These are phyloP conservation scores for Leccinum variicolor DNA, from an alignment of 768 basidiomycete genomes.

Conservation along the genomic window DNA sequence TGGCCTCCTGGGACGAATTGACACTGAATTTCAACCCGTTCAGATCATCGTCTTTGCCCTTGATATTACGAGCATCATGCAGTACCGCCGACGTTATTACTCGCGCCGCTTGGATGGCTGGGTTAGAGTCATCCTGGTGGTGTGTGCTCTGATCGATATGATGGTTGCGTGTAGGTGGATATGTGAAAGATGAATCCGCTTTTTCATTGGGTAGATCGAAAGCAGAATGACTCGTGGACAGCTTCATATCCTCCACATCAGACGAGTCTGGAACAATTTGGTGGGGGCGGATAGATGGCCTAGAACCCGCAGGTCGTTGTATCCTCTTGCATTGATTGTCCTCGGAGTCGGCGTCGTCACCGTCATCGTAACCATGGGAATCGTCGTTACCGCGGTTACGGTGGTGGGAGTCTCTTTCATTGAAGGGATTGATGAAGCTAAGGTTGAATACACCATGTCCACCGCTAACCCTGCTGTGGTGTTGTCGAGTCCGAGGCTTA, in stretches of 20 bases:
- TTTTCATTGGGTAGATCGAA: constrained; percentile 5
- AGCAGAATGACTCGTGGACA: constrained; percentile 6
- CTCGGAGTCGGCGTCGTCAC: constrained; percentile 31
- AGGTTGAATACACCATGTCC: constrained; percentile 42
- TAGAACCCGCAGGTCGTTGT: constrained; percentile 9
- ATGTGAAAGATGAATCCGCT: constrained; percentile 28
- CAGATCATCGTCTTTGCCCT: constrained; percentile 43
- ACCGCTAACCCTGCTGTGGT: constrained; percentile 30
- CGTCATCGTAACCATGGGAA: constrained; percentile 25
- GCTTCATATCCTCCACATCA: constrained; percentile 7
- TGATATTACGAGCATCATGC: constrained; percentile 73
- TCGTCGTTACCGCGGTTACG: constrained; percentile 28
- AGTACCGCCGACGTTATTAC: constrained; percentile 65
- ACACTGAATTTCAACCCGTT: constrained; percentile 51
- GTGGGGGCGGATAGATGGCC: background rate
- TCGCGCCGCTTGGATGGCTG: constrained; percentile 56
- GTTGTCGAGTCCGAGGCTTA: constrained; percentile 44
- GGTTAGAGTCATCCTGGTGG: constrained; percentile 35
- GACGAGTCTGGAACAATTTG: constrained; percentile 7
- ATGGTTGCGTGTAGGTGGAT: constrained; percentile 36
- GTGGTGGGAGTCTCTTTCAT: constrained; percentile 42
- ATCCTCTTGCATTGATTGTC: constrained; percentile 32
- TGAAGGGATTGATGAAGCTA: constrained; percentile 31
- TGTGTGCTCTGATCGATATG: constrained; percentile 16
- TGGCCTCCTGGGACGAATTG: constrained; percentile 61